These are phyloP conservation scores for Tritrichomonas foetus DNA, from an alignment of 208 protist genomes.

Conservation along the genomic window DNA sequence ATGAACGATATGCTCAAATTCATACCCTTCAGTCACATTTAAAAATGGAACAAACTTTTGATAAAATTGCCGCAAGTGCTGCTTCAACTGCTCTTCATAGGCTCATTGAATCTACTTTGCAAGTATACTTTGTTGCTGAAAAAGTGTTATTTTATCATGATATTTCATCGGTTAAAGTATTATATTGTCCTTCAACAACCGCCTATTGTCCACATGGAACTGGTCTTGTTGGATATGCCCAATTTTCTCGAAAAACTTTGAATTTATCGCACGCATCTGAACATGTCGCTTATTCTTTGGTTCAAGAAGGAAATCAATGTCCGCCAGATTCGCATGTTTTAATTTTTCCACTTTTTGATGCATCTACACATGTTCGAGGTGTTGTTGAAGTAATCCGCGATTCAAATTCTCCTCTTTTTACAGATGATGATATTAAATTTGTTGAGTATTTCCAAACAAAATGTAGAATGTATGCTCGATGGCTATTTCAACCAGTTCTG, in stretches of 20 bases:
- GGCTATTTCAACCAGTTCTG: constrained; percentile 22
- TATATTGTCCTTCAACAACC: constrained; percentile 34
- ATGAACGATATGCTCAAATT: too few species aligned
- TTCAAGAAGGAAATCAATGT: not conserved
- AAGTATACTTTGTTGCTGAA: constrained; percentile 26
- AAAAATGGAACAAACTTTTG: constrained; percentile 27
- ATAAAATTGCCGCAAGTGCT: not conserved
- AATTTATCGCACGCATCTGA: not conserved
- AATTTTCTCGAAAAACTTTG: not conserved
- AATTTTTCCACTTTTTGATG: constrained; percentile 15
- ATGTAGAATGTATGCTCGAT: not conserved
- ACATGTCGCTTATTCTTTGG: not conserved
- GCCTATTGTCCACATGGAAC: constrained; percentile 21
- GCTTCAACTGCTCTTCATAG: not conserved
- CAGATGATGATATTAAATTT: constrained; percentile 20
- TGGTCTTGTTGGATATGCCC: not conserved
- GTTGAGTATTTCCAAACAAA: constrained; percentile 38
- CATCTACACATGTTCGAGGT: not conserved
- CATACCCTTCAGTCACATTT: not conserved
- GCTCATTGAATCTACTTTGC: not conserved
- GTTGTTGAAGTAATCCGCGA: not conserved
- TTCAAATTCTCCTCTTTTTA: not conserved
- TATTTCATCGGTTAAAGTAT: constrained; percentile 26
- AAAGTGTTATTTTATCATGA: constrained; percentile 34
- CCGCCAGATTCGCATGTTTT: not conserved